phyloP scores from a whole-genome alignment of 2,329 filamentous ascomycete genomes.

The Sporothrix protearum region DNA sequence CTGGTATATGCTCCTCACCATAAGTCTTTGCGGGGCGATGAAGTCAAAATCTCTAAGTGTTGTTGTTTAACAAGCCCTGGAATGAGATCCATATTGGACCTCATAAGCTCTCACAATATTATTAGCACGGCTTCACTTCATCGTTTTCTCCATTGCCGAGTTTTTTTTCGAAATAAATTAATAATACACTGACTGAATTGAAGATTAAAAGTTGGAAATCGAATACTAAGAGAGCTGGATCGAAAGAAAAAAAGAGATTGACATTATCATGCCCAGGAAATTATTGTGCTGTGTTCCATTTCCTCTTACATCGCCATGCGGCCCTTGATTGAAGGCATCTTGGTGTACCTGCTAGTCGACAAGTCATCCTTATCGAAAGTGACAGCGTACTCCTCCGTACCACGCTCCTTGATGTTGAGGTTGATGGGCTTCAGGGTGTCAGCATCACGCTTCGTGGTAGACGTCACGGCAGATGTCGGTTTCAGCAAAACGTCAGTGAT shows the following conservation, averaged over 20 bases:
- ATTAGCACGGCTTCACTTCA: no score
- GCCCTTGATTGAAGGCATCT: constrained; percentile 16
- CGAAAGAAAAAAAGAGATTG: neutral
- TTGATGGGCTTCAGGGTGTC: neutral
- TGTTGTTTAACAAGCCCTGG: no score
- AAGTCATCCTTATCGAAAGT: constrained; percentile 14
- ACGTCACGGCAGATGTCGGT: neutral
- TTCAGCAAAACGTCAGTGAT: neutral
- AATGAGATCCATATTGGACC: no score
- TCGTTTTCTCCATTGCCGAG: no score
- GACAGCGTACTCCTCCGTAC: neutral
- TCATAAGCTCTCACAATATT: no score
- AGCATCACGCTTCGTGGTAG: neutral
- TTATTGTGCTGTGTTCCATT: no score
- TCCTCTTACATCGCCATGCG: neutral
- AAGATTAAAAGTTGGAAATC: neutral
- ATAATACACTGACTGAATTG: neutral
- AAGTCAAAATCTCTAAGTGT: no score
- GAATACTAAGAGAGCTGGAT: neutral
- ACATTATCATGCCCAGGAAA: neutral
- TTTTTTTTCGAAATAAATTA: neutral
- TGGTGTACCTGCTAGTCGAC: constrained; percentile 2
- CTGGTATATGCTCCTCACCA: no score
- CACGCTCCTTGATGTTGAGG: neutral
- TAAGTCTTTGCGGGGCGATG: no score